These are phyloP conservation scores for Fusarium denticulatum DNA, from an alignment of 2,329 filamentous ascomycete genomes.

Conservation along the genomic window DNA sequence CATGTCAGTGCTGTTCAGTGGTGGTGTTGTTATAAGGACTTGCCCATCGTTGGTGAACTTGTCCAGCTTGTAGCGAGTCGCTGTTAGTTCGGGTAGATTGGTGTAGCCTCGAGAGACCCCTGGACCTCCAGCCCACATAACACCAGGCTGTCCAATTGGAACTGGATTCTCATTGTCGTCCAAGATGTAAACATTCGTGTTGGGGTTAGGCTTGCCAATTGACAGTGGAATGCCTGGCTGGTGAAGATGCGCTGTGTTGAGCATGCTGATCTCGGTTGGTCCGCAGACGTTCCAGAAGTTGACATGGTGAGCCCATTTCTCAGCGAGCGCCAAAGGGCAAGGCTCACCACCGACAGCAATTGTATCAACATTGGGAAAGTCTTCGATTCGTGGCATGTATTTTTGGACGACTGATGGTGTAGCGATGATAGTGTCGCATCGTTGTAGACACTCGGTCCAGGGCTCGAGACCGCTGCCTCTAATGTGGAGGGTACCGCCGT, in stretches of 20 bases:
- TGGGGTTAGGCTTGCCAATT: slow-evolving; percentile 54
- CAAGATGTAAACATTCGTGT: slow-evolving; percentile 63
- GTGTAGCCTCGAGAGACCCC: slow-evolving; percentile 27
- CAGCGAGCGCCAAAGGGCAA: slow-evolving; percentile 21
- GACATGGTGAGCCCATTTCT: slow-evolving; percentile 29
- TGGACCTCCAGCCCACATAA: slow-evolving; percentile 62
- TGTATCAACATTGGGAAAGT: slow-evolving; percentile 25
- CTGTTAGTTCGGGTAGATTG: slow-evolving; percentile 9
- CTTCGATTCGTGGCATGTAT: slow-evolving; percentile 20
- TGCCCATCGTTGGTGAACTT: slow-evolving; percentile 40
- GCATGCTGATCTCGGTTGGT: slow-evolving; percentile 31
- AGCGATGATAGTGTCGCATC: slow-evolving; percentile 26
- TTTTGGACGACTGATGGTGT: slow-evolving; percentile 30
- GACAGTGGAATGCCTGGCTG: slow-evolving; percentile 4
- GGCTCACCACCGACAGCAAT: slow-evolving; percentile 29
- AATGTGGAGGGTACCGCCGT: slow-evolving; percentile 31
- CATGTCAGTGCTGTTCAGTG: not conserved
- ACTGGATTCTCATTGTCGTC: slow-evolving; percentile 58
- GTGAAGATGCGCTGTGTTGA: slow-evolving; percentile 31
- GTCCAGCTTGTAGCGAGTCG: slow-evolving; percentile 14
- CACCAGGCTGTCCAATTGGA: slow-evolving; percentile 57
- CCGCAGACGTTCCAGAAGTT: slow-evolving; percentile 33
- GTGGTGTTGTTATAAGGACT: rapidly evolving
- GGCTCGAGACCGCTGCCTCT: slow-evolving; percentile 24
- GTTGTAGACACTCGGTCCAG: slow-evolving; percentile 28